Evolutionary conservation across 306 rosid species (phyloP), one percentile per base, ranked within the genome.

Genomic region (Trifolium pratense): DNA sequence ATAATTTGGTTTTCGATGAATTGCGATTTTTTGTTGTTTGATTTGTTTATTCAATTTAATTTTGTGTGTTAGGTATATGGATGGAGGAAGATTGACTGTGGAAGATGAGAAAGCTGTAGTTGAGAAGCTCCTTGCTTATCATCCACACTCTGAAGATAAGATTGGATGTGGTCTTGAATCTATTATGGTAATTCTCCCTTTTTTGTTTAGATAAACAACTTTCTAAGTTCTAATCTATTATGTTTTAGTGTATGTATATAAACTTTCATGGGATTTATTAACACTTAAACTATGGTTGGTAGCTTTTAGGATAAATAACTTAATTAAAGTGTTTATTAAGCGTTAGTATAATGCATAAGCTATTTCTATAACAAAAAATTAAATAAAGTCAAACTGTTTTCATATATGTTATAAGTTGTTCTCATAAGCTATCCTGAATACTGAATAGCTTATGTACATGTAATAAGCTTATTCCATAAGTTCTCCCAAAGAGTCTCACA

Each of bases 101-200:
- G 95, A 88, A 76, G 92, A 89, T 63, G 90, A 93, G 87, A 88
- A 78, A 82, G 71, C 48, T 68, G 81, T 91, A 58, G 86, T 85
- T 31, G 90, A 88, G 67, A 88, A 81, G 74, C 94, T 91, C 74
- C 92, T 91, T 25, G 89, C 83, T 13, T 80, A 83, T 80, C 97
- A 91, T 88, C 97, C 97, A 7, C 89, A 83, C 31, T 84, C 87
- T 9, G 82, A 89, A 53, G 96, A 89, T 85, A 91, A 91, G 89
- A 86, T 94, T 80, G 99, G 96, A 18, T 84, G 93, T 39, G 99
- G 93, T 58, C 86, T 91, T 46, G 95, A 91, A 61, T 88, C 90
- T 66, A 83, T 94, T 45, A 91, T 89, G 97, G 99, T 91, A 79
- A 26, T 12, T 8, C 3, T 31, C n/a, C n/a, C n/a, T 31, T 31